A percentile compares a stretch with the other conserved stretches of the same genome.
phyloP scores from a whole-genome alignment of 148 eudicot genomes.

The Vaccinium macrocarpon region DNA sequence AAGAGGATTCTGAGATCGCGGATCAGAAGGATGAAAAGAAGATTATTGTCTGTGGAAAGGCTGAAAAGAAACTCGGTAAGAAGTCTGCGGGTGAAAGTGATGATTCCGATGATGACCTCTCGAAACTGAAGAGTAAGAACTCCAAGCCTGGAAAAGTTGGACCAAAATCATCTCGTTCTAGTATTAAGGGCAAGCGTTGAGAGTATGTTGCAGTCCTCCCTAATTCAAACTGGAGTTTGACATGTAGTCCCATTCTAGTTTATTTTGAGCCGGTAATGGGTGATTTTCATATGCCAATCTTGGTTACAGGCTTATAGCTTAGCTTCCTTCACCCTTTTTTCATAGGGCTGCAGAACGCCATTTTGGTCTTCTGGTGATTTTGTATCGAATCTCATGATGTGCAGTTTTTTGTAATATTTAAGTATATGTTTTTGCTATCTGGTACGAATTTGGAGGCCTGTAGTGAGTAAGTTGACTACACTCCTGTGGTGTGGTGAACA shows the following conservation, averaged over 20 bases:
- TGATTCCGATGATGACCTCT: slow-evolving; percentile 58
- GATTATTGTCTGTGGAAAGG: slow-evolving; percentile 54
- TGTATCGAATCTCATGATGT: not conserved
- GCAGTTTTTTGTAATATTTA: not conserved
- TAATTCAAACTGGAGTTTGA: not conserved
- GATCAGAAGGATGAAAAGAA: slow-evolving; percentile 50
- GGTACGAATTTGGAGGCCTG: not conserved
- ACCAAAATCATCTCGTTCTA: slow-evolving; percentile 18
- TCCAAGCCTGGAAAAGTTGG: slow-evolving; percentile 35
- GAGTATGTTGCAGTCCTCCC: not conserved
- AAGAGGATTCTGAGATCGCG: slow-evolving; percentile 51
- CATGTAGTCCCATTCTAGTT: not conserved
- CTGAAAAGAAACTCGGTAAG: slow-evolving; percentile 43
- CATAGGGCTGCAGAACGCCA: not conserved
- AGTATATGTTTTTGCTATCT: not conserved
- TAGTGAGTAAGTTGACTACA: too few species aligned
- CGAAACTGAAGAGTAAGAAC: slow-evolving; percentile 42
- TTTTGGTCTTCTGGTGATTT: not conserved
- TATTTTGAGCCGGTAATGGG: not conserved
- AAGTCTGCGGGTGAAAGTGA: slow-evolving; percentile 59
- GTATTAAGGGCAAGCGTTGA: slow-evolving; percentile 26
- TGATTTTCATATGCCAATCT: not conserved
- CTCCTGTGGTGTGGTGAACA: too few species aligned
- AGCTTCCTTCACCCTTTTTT: not conserved
- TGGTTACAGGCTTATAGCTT: not conserved